Evolutionary conservation across 2,329 filamentous ascomycete species (phyloP).

Genomic region (Penicillium glabrum): DNA sequence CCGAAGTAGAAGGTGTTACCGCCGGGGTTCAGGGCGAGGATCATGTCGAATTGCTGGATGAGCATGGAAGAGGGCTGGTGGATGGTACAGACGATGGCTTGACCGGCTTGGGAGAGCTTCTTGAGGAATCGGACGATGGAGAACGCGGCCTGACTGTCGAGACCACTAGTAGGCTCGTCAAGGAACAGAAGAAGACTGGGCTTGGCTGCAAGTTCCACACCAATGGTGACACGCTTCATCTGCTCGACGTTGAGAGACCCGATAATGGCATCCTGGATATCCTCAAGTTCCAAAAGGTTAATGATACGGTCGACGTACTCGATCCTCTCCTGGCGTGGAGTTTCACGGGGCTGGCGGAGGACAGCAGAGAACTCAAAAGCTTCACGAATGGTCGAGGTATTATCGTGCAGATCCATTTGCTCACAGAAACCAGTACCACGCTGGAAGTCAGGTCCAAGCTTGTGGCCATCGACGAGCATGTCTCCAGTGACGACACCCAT

Average conservation of each 20-base stretch:
- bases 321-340: slow-evolving; percentile 60
- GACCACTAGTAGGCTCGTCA: slow-evolving; percentile 69
- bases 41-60: slow-evolving; percentile 72
- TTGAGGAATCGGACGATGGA: slow-evolving; percentile 68
- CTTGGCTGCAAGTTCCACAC: slow-evolving; percentile 70
- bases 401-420: slow-evolving; percentile 70
- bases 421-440: slow-evolving; percentile 70
- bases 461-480: slow-evolving; percentile 66
- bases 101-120: slow-evolving; percentile 65
- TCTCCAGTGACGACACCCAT: slow-evolving; percentile 64
- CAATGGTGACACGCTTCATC: slow-evolving; percentile 70
- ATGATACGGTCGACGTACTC: slow-evolving; percentile 68
- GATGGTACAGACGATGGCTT: slow-evolving; percentile 73
- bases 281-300: slow-evolving; percentile 62
- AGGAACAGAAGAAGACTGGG: slow-evolving; percentile 68
- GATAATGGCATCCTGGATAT: slow-evolving; percentile 68
- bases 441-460: slow-evolving; percentile 63
- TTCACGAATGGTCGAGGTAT: slow-evolving; percentile 65
- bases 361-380: slow-evolving; percentile 69
- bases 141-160: slow-evolving; percentile 68
- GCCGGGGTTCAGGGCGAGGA: slow-evolving; percentile 66
- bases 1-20: slow-evolving; percentile 75
- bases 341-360: slow-evolving; percentile 55
- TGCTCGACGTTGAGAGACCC: slow-evolving; percentile 66
- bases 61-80: slow-evolving; percentile 70